Conservation (phyloP, 768 basidiomycete species). For the Lactarius hatsudake region DNA sequence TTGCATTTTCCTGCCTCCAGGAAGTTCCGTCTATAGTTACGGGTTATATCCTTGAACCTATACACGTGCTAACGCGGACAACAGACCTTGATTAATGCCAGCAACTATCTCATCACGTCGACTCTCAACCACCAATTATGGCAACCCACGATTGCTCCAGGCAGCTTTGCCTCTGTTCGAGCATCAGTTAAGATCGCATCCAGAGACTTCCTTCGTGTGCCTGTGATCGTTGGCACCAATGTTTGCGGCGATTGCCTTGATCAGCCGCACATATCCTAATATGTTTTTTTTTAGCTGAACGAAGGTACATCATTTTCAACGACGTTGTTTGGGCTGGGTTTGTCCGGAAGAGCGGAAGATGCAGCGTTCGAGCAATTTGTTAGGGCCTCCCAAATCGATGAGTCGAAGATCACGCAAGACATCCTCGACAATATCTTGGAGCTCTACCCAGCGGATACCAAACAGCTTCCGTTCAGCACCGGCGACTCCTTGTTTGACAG, state of each 20-base stretch:
- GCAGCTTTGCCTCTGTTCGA: slow-evolving; percentile 45
- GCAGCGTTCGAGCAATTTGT: slow-evolving; percentile 49
- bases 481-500: slow-evolving; percentile 60
- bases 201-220: slow-evolving; percentile 50
- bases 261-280: slow-evolving; percentile 40
- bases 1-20: slow-evolving; percentile 45
- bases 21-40: slow-evolving; percentile 44
- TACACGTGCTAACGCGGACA: not conserved
- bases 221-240: slow-evolving; percentile 51
- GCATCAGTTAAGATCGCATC: slow-evolving; percentile 44
- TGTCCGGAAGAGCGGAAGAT: slow-evolving; percentile 42
- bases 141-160: slow-evolving; percentile 50
- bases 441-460: slow-evolving; percentile 50
- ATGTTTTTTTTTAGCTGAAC: slow-evolving; percentile 40
- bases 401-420: slow-evolving; percentile 44
- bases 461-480: slow-evolving; percentile 49
- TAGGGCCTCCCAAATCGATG: slow-evolving; percentile 48
- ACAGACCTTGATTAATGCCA: slow-evolving; percentile 47
- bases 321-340: slow-evolving; percentile 39
- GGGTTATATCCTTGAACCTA: not conserved
- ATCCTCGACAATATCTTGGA: slow-evolving; percentile 40
- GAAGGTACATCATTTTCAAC: slow-evolving; percentile 49
- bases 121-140: slow-evolving; percentile 54
- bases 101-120: slow-evolving; percentile 43
- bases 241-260: slow-evolving; percentile 41